Evolutionary conservation across 2,329 filamentous ascomycete genomes (phyloP).

Genomic region (Plectosphaerella plurivora): DNA sequence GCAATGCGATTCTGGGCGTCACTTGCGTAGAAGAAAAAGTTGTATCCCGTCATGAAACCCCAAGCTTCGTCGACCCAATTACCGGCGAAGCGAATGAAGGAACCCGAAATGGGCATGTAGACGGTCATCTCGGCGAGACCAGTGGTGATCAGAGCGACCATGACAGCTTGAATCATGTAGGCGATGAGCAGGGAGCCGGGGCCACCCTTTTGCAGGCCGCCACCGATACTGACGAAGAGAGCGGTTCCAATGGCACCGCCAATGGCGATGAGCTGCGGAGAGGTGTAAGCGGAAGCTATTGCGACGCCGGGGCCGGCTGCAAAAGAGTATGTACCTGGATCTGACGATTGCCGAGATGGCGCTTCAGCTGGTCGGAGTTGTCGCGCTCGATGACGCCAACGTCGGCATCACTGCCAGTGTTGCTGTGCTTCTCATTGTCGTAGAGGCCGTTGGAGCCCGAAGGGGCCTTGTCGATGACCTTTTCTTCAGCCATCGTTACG

Average conservation of each 20-base stretch:
- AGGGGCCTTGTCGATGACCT: background rate
- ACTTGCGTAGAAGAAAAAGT: conserved; percentile 34
- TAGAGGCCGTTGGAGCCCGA: background rate
- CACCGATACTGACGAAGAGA: conserved; percentile 58
- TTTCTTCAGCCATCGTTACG: background rate
- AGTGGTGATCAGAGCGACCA: conserved; percentile 58
- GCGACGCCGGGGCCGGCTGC: too few species aligned
- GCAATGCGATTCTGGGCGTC: background rate
- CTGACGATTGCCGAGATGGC: conserved; percentile 48
- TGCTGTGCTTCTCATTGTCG: conserved; percentile 3
- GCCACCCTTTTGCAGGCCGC: conserved; percentile 40
- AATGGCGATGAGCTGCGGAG: conserved; percentile 42
- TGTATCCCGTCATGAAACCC: conserved; percentile 48
- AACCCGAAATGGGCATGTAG: conserved; percentile 58
- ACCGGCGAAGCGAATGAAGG: conserved; percentile 60
- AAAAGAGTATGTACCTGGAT: conserved; percentile 32
- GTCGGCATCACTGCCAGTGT: background rate
- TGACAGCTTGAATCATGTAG: conserved; percentile 49
- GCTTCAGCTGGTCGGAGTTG: conserved; percentile 15
- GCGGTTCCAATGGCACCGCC: conserved; percentile 55
- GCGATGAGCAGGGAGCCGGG: conserved; percentile 51
- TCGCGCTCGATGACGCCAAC: conserved; percentile 1
- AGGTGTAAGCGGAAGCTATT: too few species aligned
- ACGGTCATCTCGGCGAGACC: conserved; percentile 61
- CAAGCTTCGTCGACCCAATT: conserved; percentile 63